Evolutionary conservation across 2,329 filamentous ascomycete genomes (phyloP), one percentile per base, ranked within the genome.

Genomic region (Ophiocordyceps camponoti-saundersi): DNA sequence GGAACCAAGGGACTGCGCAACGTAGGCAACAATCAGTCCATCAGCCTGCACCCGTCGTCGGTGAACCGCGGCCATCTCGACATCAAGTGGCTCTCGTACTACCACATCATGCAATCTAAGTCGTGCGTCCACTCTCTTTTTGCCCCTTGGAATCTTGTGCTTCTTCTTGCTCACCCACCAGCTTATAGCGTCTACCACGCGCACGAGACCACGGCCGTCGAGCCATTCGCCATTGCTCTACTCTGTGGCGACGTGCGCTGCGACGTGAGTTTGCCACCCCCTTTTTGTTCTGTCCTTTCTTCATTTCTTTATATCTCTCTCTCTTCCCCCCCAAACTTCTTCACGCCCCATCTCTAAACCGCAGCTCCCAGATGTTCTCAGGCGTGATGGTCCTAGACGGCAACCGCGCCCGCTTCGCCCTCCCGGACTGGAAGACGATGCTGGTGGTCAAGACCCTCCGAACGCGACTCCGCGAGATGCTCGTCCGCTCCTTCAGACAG

Each of bases 21-120:
- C 54, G 80, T 95, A 49, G 80, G 85, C 46, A 96, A 95, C 65
- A 95, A 93, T 60, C 90, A 96, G 62, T 75, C 77, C 42, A 88
- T 98, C 54, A 87, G 80, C 48, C 68, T 98, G 20, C 87, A 94
- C 54, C 85, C 88, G 1, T 85, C 82, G 1, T 94, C 87, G 1
- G 85, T 98, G 53, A 96, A 96, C 62, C 88, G 88, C 58, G 75
- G 71, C 8, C 70, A 69, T 49, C 67, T 71, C 44, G 76, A 79
- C 40, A 67, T 88, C 39, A 82, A 80, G 57, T 96, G 86, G 79
- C 68, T 98, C 42, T 92, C 85, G 1, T 98, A 95, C 62, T 96
- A 96, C 65, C 85, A 94, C 61, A 95, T 96, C 52, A 94, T 96
- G 86, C 89, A 95, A 62, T 83, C 84, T 3, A 88, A 82, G 69